Evolutionary conservation across 805 yeast genomes (phyloP).

Genomic region (Pichia cephalocereana): DNA sequence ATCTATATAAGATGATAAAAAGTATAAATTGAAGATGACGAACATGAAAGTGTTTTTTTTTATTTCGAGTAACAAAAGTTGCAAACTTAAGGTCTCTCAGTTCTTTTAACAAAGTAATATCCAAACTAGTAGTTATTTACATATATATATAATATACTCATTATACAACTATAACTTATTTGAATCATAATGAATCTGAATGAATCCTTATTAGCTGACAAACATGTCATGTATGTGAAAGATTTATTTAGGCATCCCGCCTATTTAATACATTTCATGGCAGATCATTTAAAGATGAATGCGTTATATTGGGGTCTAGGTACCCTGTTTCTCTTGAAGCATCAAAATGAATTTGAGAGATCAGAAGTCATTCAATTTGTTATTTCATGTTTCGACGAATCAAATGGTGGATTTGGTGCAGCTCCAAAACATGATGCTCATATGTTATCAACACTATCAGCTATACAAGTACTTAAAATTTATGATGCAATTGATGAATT

Average conservation of each 20-base stretch:
- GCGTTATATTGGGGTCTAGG: slow-evolving; percentile 95
- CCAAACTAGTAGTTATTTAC: too few relatives aligned
- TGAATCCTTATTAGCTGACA: slow-evolving; percentile 6
- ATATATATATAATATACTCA: too few relatives aligned
- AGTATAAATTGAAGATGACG: too few relatives aligned
- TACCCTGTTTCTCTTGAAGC: slow-evolving; percentile 54
- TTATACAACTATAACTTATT: too few relatives aligned
- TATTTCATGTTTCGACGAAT: slow-evolving; percentile 47
- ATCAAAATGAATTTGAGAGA: slow-evolving; percentile 48
- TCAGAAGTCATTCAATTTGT: slow-evolving; percentile 63
- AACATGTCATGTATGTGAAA: slow-evolving; percentile 51
- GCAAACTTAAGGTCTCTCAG: too few relatives aligned
- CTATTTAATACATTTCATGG: slow-evolving; percentile 73
- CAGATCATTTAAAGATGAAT: slow-evolving; percentile 82
- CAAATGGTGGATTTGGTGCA: slow-evolving; percentile 79
- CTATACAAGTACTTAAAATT: slow-evolving; percentile 67
- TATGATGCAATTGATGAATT: slow-evolving; percentile 48
- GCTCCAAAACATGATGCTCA: slow-evolving; percentile 88
- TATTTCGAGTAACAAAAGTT: too few relatives aligned
- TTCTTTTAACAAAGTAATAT: too few relatives aligned
- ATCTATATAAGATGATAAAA: too few relatives aligned
- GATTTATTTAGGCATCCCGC: slow-evolving; percentile 45
- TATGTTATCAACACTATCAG: slow-evolving; percentile 75
- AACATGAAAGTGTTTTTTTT: too few relatives aligned
- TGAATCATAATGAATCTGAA: background rate